phyloP scores from a whole-genome alignment of 192 early-diverging fungal species.

The Coemansia guatemalensis region DNA sequence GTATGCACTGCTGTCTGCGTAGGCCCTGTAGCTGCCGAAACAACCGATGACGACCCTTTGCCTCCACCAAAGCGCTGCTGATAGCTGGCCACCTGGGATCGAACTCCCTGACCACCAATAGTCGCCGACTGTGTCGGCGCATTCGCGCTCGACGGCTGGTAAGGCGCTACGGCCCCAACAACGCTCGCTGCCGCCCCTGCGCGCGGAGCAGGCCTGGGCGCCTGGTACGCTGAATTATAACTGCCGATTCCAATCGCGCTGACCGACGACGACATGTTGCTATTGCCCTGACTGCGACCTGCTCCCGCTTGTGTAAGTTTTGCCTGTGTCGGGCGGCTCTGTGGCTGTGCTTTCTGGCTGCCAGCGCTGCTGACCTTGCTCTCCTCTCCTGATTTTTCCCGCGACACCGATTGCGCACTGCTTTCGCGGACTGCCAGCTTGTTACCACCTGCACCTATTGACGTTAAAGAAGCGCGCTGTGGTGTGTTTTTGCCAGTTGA shows the following conservation, averaged over 20 bases:
- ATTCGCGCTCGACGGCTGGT: constrained; percentile 19
- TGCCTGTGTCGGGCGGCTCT: constrained; percentile 19
- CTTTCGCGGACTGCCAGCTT: constrained; percentile 32
- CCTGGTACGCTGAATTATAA: constrained; percentile 30
- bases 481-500: constrained; percentile 19
- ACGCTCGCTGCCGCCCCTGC: constrained; percentile 45
- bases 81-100: constrained; percentile 43
- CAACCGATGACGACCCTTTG: constrained; percentile 44
- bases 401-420: constrained; percentile 21
- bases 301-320: constrained; percentile 20
- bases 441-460: constrained; percentile 26
- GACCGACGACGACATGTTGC: constrained; percentile 34
- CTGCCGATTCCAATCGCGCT: constrained; percentile 52
- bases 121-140: constrained; percentile 3
- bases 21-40: constrained; percentile 39
- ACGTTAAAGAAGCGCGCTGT: constrained; percentile 38
- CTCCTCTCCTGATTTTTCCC: constrained; percentile 32
- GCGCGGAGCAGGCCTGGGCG: constrained; percentile 20
- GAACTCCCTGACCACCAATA: constrained; percentile 24
- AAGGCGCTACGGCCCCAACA: constrained; percentile 24
- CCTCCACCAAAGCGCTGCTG: constrained; percentile 45
- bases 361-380: constrained; percentile 16
- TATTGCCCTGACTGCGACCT: constrained; percentile 16
- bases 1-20: constrained; percentile 25
- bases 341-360: constrained; percentile 6